Evolutionary conservation across 441 rosid species (phyloP).

Genomic region (Erodium trifolium): DNA sequence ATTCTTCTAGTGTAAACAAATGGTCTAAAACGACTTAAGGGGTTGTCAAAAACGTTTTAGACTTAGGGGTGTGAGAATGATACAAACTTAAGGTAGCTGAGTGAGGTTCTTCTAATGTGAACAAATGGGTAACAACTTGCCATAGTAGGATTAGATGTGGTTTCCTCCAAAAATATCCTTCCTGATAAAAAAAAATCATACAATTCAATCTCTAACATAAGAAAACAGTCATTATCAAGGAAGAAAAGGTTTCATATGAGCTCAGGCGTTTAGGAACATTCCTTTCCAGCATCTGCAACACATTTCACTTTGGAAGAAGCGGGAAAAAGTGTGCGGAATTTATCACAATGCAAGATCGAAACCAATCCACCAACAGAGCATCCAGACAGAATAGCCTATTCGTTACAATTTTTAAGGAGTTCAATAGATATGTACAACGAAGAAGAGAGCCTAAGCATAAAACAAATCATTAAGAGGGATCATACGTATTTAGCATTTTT

Average conservation of each 20-base stretch:
- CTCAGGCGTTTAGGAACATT: slow-evolving; percentile 76
- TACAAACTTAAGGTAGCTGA: too few relatives aligned
- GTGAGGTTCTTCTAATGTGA: too few relatives aligned
- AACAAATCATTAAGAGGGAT: background rate
- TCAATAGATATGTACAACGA: background rate
- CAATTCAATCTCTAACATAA: slow-evolving; percentile 17
- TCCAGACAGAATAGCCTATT: slow-evolving; percentile 84
- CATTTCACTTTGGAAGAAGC: slow-evolving; percentile 78
- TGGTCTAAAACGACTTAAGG: too few relatives aligned
- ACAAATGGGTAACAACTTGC: slow-evolving; percentile 34
- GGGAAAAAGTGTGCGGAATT: slow-evolving; percentile 69
- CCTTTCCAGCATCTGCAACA: slow-evolving; percentile 95
- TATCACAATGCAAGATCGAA: slow-evolving; percentile 77
- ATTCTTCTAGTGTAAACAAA: too few relatives aligned
- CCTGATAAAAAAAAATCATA: slow-evolving; percentile 24
- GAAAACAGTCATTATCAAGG: background rate
- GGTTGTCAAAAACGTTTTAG: too few relatives aligned
- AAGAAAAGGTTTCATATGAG: slow-evolving; percentile 9
- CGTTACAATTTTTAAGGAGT: background rate
- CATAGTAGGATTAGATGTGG: slow-evolving; percentile 47
- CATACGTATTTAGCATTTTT: slow-evolving; percentile 63
- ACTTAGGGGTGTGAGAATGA: too few relatives aligned
- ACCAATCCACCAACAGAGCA: slow-evolving; percentile 98
- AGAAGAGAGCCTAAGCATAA: background rate
- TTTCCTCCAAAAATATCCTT: slow-evolving; percentile 67